Evolutionary conservation across 805 yeast species (phyloP).

Genomic region (Sungouiella thailandica): DNA sequence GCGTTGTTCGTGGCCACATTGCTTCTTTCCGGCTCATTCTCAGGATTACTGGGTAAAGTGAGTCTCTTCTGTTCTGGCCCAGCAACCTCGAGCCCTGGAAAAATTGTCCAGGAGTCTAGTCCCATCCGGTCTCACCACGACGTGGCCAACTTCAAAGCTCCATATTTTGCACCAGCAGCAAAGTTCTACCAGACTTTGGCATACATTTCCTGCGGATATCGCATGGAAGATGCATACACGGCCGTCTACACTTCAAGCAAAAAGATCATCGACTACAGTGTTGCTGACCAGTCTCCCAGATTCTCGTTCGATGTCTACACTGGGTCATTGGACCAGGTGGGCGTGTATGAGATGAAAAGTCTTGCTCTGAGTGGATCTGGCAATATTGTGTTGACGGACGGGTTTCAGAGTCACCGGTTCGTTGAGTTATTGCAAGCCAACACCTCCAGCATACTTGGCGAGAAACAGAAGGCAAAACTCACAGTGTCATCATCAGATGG

Average conservation of each 20-base stretch:
- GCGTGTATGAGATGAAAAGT: constrained; percentile 38
- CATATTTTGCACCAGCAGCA: constrained; percentile 20
- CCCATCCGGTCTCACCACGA: constrained; percentile 33
- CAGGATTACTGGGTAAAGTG: constrained; percentile 23
- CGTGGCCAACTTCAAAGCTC: constrained; percentile 25
- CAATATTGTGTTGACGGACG: constrained; percentile 21
- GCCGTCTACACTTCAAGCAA: constrained; percentile 11
- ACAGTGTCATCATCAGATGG: constrained; percentile 28
- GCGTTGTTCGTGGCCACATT: constrained; percentile 24
- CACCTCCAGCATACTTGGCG: constrained; percentile 1
- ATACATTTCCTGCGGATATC: constrained; percentile 25
- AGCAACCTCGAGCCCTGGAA: constrained; percentile 34
- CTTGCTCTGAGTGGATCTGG: constrained; percentile 33
- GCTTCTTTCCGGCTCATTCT: constrained; percentile 15
- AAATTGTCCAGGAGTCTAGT: constrained; percentile 17
- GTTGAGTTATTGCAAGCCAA: constrained; percentile 10
- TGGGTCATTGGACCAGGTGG: constrained; percentile 39
- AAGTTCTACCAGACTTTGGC: constrained; percentile 27
- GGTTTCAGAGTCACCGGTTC: constrained; percentile 24
- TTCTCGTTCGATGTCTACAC: constrained; percentile 30
- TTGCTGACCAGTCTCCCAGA: constrained; percentile 13
- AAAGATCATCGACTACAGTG: constrained; percentile 21
- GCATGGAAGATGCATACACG: constrained; percentile 13
- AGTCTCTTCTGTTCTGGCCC: constrained; percentile 35
- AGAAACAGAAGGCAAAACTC: constrained; percentile 13